phyloP scores from a whole-genome alignment of 1,284 basidiomycete species.

The Testicularia cyperi region DNA sequence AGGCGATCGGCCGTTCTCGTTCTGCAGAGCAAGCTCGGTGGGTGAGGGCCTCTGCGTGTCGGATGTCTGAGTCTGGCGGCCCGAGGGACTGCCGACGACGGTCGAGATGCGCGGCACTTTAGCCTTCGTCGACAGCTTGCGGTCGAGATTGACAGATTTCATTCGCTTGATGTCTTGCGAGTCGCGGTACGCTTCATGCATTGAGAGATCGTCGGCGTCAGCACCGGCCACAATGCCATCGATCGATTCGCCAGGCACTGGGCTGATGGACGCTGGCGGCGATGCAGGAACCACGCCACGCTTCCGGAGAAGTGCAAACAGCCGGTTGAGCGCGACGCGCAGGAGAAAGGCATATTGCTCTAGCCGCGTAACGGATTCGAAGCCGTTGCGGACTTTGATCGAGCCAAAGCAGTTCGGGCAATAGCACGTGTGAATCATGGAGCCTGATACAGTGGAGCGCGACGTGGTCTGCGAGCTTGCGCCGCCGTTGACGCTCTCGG shows the following conservation, averaged over 20 bases:
- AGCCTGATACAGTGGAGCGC: constrained; percentile 3
- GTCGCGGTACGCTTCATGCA: constrained; percentile 71
- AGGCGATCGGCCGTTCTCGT: constrained; percentile 23
- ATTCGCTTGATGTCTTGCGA: constrained; percentile 88
- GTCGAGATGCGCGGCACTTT: constrained; percentile 89
- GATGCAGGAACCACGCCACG: constrained; percentile 82
- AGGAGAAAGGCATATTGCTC: constrained; percentile 98
- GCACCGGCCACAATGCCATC: constrained; percentile 1
- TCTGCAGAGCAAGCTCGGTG: constrained; percentile 23
- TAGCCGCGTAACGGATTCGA: constrained; percentile 85
- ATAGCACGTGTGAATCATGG: constrained; percentile 58
- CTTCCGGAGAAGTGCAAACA: constrained; percentile 87
- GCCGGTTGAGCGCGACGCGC: constrained; percentile 87
- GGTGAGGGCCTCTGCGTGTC: constrained; percentile 36
- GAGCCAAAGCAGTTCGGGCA: constrained; percentile 73
- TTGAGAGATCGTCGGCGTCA: constrained; percentile 34
- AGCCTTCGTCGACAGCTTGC: constrained; percentile 89
- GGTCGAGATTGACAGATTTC: constrained; percentile 80
- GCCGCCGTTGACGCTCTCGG: constrained; percentile 9
- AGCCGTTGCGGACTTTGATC: constrained; percentile 64
- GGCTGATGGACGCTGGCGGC: constrained; percentile 60
- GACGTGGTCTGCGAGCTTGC: constrained; percentile 4
- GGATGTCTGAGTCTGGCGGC: constrained; percentile 34
- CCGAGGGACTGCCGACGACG: constrained; percentile 92
- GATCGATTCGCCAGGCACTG: constrained; percentile 7